Percentiles rank a stretch among this genome's conserved stretches.
Evolutionary conservation across 1,139 yeast genomes (phyloP).

Genomic region (Taphrina confusa): DNA sequence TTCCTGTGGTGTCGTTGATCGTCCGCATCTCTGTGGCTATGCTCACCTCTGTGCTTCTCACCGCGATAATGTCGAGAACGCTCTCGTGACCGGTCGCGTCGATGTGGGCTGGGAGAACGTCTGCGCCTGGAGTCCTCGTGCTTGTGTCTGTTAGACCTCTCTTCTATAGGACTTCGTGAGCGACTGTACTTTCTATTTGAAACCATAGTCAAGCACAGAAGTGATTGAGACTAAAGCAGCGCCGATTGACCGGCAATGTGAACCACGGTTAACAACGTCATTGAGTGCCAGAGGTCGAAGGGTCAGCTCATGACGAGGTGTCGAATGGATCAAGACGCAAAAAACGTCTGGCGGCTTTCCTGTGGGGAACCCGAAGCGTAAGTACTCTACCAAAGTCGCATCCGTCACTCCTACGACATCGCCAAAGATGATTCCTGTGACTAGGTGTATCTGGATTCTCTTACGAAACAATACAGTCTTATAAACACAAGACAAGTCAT

Average conservation of each 20-base stretch:
- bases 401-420: too few relatives aligned
- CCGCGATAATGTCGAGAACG: neutral
- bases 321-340: too few relatives aligned
- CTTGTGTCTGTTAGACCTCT: constrained; percentile 21
- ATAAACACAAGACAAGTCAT: too few relatives aligned
- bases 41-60: neutral
- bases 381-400: too few relatives aligned
- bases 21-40: neutral
- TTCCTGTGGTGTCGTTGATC: too few relatives aligned
- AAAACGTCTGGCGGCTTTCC: too few relatives aligned
- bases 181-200: constrained; percentile 27
- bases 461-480: too few relatives aligned
- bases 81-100: neutral
- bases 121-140: neutral
- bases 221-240: neutral
- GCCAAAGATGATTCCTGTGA: too few relatives aligned
- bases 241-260: neutral
- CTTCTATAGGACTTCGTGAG: constrained; percentile 33
- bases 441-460: too few relatives aligned
- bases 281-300: neutral
- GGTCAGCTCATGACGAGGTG: neutral
- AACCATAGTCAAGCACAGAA: constrained; percentile 1
- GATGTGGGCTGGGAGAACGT: neutral
- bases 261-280: neutral
- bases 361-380: too few relatives aligned